A percentile compares a stretch with the other conserved stretches of the same genome.
These are phyloP conservation scores for Lentinus brumalis DNA, from an alignment of 768 basidiomycete species.

Conservation along the genomic window DNA sequence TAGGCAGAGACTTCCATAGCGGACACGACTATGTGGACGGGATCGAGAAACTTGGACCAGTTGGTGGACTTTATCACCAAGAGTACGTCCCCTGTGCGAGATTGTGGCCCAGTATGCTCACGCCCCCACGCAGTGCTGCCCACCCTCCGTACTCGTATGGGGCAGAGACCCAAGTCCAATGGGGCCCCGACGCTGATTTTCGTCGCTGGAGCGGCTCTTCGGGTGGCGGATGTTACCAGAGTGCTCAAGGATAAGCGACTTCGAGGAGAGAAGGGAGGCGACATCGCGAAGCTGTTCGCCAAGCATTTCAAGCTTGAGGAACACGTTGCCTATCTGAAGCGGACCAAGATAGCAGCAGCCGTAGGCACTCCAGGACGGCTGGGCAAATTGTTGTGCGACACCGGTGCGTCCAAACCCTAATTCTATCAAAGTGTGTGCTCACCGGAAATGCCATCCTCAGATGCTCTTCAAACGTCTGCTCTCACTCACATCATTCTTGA, in stretches of 20 bases:
- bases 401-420: constrained; percentile 45
- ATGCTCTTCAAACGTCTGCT: constrained; percentile 69
- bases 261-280: constrained; percentile 81
- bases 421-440: neutral
- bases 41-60: constrained; percentile 68
- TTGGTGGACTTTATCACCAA: constrained; percentile 76
- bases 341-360: constrained; percentile 86
- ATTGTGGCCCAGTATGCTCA: neutral
- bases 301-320: constrained; percentile 91
- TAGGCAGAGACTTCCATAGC: constrained; percentile 70
- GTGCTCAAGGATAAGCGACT: constrained; percentile 68
- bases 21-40: constrained; percentile 76
- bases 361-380: constrained; percentile 92
- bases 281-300: constrained; percentile 94
- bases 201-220: constrained; percentile 84
- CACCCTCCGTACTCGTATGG: constrained; percentile 65
- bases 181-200: constrained; percentile 90
- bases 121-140: constrained; percentile 55
- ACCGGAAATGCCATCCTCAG: constrained; percentile 39
- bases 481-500: constrained; percentile 87
- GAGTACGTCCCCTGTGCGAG: constrained; percentile 46
- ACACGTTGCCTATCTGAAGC: constrained; percentile 79
- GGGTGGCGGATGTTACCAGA: constrained; percentile 87
- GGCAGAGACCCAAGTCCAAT: constrained; percentile 71
- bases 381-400: constrained; percentile 79